Evolutionary conservation across 768 basidiomycete species (phyloP).

Genomic region (Tylopilus sp.): DNA sequence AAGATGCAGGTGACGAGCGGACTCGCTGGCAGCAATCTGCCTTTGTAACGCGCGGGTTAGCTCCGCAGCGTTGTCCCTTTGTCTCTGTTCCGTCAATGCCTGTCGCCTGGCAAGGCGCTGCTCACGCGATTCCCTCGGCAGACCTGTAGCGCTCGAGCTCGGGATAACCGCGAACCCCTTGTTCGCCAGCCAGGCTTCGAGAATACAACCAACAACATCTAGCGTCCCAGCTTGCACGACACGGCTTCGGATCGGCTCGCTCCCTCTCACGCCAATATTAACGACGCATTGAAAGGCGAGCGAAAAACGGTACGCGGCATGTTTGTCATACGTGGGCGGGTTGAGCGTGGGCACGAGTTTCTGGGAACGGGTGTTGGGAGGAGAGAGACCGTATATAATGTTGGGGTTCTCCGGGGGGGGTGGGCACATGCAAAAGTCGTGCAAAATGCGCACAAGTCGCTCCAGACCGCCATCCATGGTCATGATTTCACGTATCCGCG

Average conservation of each 20-base stretch:
- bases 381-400: constrained; percentile 72
- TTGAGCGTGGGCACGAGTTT: constrained; percentile 61
- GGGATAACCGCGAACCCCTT: constrained; percentile 87
- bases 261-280: constrained; percentile 96
- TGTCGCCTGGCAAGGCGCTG: constrained; percentile 62
- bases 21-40: constrained; percentile 40
- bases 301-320: constrained; percentile 83
- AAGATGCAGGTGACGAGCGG: constrained; percentile 14
- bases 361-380: constrained; percentile 55
- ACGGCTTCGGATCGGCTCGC: constrained; percentile 82
- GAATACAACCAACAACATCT: constrained; percentile 89
- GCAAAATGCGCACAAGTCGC: constrained; percentile 87
- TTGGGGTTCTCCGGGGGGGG: constrained; percentile 79
- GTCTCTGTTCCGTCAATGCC: constrained; percentile 52
- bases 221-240: constrained; percentile 94
- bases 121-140: constrained; percentile 72
- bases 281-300: constrained; percentile 96
- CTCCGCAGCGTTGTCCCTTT: constrained; percentile 53
- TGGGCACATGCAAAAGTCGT: constrained; percentile 81
- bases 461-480: constrained; percentile 97
- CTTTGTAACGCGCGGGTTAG: constrained; percentile 56
- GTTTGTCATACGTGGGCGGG: constrained; percentile 70
- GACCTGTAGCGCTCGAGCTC: constrained; percentile 69
- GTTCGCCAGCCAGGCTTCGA: constrained; percentile 89
- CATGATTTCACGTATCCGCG: constrained; percentile 97